Evolutionary conservation across 75 land plant genomes (phyloP), one percentile per base, ranked within the genome.

Genomic region (Gnetum montanum): DNA sequence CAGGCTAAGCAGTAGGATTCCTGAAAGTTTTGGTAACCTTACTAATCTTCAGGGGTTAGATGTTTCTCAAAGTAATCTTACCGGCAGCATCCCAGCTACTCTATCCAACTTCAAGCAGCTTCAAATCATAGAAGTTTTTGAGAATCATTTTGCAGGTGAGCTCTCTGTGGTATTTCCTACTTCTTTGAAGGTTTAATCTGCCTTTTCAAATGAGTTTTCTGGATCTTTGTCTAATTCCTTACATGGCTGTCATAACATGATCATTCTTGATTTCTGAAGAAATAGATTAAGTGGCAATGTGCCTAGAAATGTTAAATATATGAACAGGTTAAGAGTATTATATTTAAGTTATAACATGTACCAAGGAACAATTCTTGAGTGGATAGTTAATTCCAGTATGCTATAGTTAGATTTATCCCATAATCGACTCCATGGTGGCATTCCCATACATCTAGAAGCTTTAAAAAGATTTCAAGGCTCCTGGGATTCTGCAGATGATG

Each of bases 331-430:
- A 22, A 52, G 63, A 20, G 45, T 63, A 41, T 52, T 69, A 6
- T 23, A 53, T n/a, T 44, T 80, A 28, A 64, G 75, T 27, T 54
- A 66, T 34, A 65, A 62, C 44, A 16, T 43, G 2, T 70, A 74
- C 12, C 41, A 43, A 0, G 82, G 82, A 27, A n/a, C 50, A 8
- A 50, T 74, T 38, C 78, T 78, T 0, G 43, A 25, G 2, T 79
- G 82, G 78, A 33, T 74, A 36, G 51, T 31, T 1, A 54, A 44
- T 16, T 55, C 51, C 31, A 52, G 50, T 8, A 58, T 44, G 15
- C 37, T 79, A 60, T 74, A 75, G 58, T 36, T 80, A 56, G 82
- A 83, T 56, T 23, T 83, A 36, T 75, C 87, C 6, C 53, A 69
- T 70, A 79, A 79, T 27, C 24, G 8, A 1, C 61, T 83, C 64